Evolutionary conservation across 495 filamentous ascomycete genomes (phyloP).

Genomic region (Opeltia flavorubescens): DNA sequence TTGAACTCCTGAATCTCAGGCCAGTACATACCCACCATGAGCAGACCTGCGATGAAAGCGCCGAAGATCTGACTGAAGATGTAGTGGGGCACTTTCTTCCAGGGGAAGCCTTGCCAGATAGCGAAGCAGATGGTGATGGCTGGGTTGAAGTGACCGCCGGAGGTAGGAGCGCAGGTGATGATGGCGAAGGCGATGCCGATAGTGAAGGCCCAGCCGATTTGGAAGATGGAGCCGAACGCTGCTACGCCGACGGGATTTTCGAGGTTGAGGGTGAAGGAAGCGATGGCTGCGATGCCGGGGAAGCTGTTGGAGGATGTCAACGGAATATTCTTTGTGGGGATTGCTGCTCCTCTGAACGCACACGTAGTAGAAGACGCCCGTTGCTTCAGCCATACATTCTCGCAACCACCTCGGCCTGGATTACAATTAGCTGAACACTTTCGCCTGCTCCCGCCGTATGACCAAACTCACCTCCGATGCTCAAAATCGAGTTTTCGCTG

Average conservation of each 20-base stretch:
- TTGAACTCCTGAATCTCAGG: constrained; percentile 29
- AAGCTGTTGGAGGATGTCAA: constrained; percentile 17
- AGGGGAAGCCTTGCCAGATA: constrained; percentile 38
- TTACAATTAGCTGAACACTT: not conserved
- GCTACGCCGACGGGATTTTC: constrained; percentile 16
- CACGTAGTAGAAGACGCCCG: constrained; percentile 39
- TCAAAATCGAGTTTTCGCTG: constrained; percentile 37
- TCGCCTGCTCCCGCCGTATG: not conserved
- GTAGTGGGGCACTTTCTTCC: constrained; percentile 35
- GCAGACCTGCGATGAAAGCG: constrained; percentile 33
- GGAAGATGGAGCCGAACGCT: constrained; percentile 30
- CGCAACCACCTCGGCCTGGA: constrained; percentile 27
- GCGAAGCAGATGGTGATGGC: constrained; percentile 36
- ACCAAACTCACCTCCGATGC: constrained; percentile 19
- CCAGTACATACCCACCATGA: constrained; percentile 37
- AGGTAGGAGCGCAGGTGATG: constrained; percentile 35
- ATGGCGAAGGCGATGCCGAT: constrained; percentile 41
- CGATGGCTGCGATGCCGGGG: constrained; percentile 32
- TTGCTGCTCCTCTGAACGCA: constrained; percentile 8
- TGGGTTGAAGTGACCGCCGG: constrained; percentile 39
- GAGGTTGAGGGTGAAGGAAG: constrained; percentile 29
- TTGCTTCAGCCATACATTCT: constrained; percentile 34
- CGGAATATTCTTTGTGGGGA: not conserved
- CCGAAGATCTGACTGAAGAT: constrained; percentile 40
- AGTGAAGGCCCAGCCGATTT: constrained; percentile 35